Evolutionary conservation across 2,329 filamentous ascomycete species (phyloP), one percentile per base, ranked within the genome.

Genomic region (Stemphylium beticola): DNA sequence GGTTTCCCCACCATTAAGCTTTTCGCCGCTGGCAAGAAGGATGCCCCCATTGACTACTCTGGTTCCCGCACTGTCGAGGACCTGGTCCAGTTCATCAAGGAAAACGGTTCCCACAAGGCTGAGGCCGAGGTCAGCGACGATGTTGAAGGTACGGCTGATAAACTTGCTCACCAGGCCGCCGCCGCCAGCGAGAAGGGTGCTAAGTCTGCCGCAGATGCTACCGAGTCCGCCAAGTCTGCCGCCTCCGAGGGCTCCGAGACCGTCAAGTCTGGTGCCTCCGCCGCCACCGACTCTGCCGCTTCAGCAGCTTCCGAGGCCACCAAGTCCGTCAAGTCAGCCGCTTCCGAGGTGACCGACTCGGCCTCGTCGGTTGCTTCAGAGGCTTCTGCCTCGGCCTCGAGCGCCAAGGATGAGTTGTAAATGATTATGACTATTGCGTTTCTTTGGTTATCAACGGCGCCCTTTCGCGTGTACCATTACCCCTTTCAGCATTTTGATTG

Each of bases 1-100:
- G 95, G 95, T 62, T 99, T 99, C 89, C 95, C 95, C 53, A 99
- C 95, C 77, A 97, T 99, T 86, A 98, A 98, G 86, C 86, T 99
- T 66, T 99, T 87, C 89, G 86, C 91, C 62, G 95, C 95, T 69
- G 93, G 92, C 72, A 84, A 85, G 79, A 99, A 99, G 87, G 83
- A 85, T 73, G 82, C 87, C 66, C 91, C 95, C 55, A 78, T 97
- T 61, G 91, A 92, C 68, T 99, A 97, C 86, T 85, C 83, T 63
- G 95, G 95, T 69, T 85, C 88, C 63, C 92, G 95, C 72, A 95
- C 92, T 50, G 81, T 97, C 52, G 91, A 96, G 82, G 95, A 98
- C 76, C 86, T 99, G 57, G 88, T 91, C 72, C 85, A 88, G 71
- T 99, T 99, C 82, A 85, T 99, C 78, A 88, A 91, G 80, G 92